Evolutionary conservation across 2,329 filamentous ascomycete genomes (phyloP).

Genomic region (Exophiala oligosperma): DNA sequence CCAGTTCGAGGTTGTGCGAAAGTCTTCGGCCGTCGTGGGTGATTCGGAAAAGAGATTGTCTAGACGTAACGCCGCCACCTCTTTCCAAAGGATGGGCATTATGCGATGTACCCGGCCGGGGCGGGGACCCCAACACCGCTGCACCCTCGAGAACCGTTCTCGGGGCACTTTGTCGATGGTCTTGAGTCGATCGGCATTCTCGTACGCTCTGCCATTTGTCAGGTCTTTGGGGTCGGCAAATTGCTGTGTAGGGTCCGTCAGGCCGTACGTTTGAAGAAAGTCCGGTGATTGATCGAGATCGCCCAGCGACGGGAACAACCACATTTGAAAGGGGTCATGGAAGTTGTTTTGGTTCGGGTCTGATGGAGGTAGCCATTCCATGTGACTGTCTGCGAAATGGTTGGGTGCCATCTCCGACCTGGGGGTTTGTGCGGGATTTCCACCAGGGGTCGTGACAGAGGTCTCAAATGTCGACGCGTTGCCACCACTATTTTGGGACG

Average conservation of each 20-base stretch:
- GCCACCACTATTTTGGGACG: conserved; percentile 22
- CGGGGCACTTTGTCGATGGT: conserved; percentile 36
- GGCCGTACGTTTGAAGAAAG: conserved; percentile 21
- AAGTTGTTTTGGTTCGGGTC: conserved; percentile 20
- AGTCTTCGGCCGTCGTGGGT: conserved; percentile 21
- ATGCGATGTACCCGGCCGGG: conserved; percentile 39
- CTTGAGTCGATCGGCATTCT: conserved; percentile 17
- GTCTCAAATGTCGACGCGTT: conserved; percentile 20
- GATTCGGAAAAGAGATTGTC: conserved; percentile 42
- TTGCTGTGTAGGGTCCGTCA: conserved; percentile 9
- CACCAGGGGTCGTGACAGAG: conserved; percentile 13
- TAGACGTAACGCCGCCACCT: conserved; percentile 37
- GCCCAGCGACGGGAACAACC: conserved; percentile 25
- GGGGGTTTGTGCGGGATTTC: conserved; percentile 20
- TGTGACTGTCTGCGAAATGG: conserved; percentile 15
- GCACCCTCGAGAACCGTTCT: conserved; percentile 44
- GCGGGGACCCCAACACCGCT: conserved; percentile 44
- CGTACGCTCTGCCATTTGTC: conserved; percentile 6
- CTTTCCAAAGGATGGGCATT: conserved; percentile 44
- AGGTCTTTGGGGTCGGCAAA: conserved; percentile 16
- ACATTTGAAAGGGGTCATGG: conserved; percentile 28
- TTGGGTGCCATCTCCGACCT: conserved; percentile 19
- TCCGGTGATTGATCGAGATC: conserved; percentile 25
- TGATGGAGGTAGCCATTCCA: conserved; percentile 22
- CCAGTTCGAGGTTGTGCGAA: conserved; percentile 23